Evolutionary conservation across 2,329 filamentous ascomycete species (phyloP), one percentile per base, ranked within the genome.

Genomic region (Coniochaeta prunicola): DNA sequence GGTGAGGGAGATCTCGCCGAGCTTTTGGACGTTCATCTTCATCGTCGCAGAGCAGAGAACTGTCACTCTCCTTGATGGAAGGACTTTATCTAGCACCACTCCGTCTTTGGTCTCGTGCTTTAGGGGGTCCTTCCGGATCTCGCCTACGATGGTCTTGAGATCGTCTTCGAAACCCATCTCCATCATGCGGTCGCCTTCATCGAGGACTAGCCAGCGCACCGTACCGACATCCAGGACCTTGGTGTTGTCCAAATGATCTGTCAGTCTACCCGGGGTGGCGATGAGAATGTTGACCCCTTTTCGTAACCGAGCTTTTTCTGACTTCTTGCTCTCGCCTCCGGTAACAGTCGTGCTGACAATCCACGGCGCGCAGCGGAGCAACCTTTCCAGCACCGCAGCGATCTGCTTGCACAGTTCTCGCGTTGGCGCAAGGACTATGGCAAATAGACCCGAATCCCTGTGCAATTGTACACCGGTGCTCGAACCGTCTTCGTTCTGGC

Each of bases 111-210:
- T 84, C 58, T 81, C 83, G 59, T 82, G 81, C 38, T 81, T 77
- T 21, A 88, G 71, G 31, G 78, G 74, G 58, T 88, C 81, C 50
- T 86, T 76, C 62, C 92, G 87, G 59, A 97, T 83, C 62, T 89
- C 89, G 58, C 85, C 81, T 17, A 99, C 89, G 63, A 97, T 93
- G 61, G 88, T 89, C 69, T 90, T 89, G 60, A 99, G 84, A 68
- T 97, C 93, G 58, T 97, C 87, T 73, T 97, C 94, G 65, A 99
- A 99, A 0, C 94, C 94, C 68, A 97, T 82, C 69, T 99, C 94
- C 93, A 99, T 97, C 70, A 99, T 78, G n/a, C 94, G 84, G 79
- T 99, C 94, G 31, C 94, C 94, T 74, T 99, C 94, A 67, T 99
- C 94, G 6, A 99, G 81, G 2, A 99, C 87, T 26, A 99, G 77